Base-by-base conservation (phyloP, 164 flowering plant genomes). In the Sextonia rubra region DNA sequence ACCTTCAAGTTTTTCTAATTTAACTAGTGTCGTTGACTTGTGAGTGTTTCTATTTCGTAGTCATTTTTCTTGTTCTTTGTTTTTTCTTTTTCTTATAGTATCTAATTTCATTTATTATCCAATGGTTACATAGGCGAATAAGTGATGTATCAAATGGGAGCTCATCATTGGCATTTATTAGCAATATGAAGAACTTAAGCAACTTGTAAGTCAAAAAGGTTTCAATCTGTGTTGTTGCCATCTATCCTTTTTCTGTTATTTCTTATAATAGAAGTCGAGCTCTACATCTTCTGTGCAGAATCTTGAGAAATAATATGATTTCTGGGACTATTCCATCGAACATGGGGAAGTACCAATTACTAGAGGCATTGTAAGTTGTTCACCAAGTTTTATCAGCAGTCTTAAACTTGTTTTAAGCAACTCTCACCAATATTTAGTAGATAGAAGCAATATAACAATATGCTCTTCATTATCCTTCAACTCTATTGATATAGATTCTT, bases 21-120 rank as follows among this genome's bases (percentile, higher is more conserved):
- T 92, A 66, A 86, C 86, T 32, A n/a, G n/a, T n/a, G n/a, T 72
- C 86, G 22, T 32, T 92, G 89, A 89, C 65, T 71, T 92, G 97
- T 92, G 69, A 86, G 97, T 82, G 4, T 64, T 58, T 32, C 11
- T 9, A 9, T 68, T 64, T 29, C 12, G 44, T 23, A 12, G 29
- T 63, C 61, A 18, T 55, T 14, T 24, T 29, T 48, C 2, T 23
- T n/a, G 27, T 44, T 49, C 24, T 1, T 32, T 3, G 20, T 14
- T 63, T 2, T 47, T 18, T 26, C 17, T 18, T 62, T 60, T 47
- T n/a, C n/a, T 48, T 20, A 15, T 67, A 47, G 25, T 32, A 32
- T 32, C 37, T 32, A 32, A 32, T n/a, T 65, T 52, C 23, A 73
- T 27, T 73, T 17, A 68, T 23, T 37, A 74, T 73, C 30, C 60